A percentile compares a stretch with the other conserved stretches of the same genome.
Conservation (phyloP, 1,284 basidiomycete species). For the Boletellus deceptivus region DNA sequence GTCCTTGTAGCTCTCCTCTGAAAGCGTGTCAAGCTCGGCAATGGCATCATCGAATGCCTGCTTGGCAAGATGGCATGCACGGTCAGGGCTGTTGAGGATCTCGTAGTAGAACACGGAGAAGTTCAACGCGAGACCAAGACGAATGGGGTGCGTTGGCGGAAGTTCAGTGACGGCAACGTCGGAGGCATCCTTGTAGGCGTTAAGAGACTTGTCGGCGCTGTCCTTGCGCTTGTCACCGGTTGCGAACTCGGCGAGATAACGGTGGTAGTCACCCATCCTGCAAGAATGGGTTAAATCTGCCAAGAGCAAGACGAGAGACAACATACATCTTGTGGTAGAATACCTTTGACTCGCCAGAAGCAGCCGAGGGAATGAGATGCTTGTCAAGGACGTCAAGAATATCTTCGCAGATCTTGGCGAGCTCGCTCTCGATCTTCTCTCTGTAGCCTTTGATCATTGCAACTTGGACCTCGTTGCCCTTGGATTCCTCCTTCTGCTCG, state of each 20-base stretch:
- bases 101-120: conserved; percentile 99
- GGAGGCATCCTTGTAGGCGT: conserved; percentile 99
- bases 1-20: conserved; percentile 99
- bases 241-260: conserved; percentile 99
- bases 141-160: conserved; percentile 98
- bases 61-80: conserved; percentile 99
- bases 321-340: conserved; percentile 99
- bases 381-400: conserved; percentile 98
- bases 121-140: conserved; percentile 98
- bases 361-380: conserved; percentile 98
- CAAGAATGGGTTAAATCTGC: conserved; percentile 1
- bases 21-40: conserved; percentile 98
- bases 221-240: conserved; percentile 99
- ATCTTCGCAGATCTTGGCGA: conserved; percentile 99
- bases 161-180: conserved; percentile 98
- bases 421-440: conserved; percentile 97
- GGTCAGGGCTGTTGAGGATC: conserved; percentile 99
- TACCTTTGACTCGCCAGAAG: conserved; percentile 98
- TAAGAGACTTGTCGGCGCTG: conserved; percentile 97
- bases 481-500: conserved; percentile 99
- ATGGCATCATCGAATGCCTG: conserved; percentile 99
- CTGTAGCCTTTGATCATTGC: conserved; percentile 99
- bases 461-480: conserved; percentile 98
- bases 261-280: conserved; percentile 99
- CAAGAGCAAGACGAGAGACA: neutral